phyloP scores from a whole-genome alignment of 2,329 filamentous ascomycete species.

The Rutstroemia sp. region DNA sequence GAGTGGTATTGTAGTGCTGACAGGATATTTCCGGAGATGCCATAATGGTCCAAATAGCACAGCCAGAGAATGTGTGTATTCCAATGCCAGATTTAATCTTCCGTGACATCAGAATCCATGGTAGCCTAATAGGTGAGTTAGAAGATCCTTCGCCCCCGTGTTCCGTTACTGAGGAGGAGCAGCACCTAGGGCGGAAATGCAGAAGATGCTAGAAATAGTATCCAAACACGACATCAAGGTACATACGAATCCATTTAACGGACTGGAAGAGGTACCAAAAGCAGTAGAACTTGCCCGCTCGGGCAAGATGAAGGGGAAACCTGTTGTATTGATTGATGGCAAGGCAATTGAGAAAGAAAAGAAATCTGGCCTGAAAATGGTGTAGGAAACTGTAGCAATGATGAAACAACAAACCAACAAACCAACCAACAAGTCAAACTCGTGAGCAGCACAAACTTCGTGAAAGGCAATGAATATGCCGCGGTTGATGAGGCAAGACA shows the following conservation, averaged over 20 bases:
- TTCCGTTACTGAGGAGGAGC: slow-evolving; percentile 16
- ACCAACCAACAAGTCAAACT: no score
- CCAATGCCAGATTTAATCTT: slow-evolving; percentile 43
- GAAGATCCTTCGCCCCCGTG: neutral
- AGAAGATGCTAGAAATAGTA: slow-evolving; percentile 40
- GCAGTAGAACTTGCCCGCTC: slow-evolving; percentile 42
- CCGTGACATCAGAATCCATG: slow-evolving; percentile 43
- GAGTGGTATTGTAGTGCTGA: neutral
- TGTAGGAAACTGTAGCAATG: neutral
- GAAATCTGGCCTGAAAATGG: slow-evolving; percentile 17
- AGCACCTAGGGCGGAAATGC: slow-evolving; percentile 36
- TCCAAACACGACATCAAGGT: slow-evolving; percentile 40
- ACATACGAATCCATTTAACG: slow-evolving; percentile 43
- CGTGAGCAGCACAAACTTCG: no score
- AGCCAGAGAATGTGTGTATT: slow-evolving; percentile 34
- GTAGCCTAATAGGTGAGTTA: slow-evolving; percentile 32
- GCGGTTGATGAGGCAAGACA: neutral
- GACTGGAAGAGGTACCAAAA: slow-evolving; percentile 43
- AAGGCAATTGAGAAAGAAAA: slow-evolving; percentile 26
- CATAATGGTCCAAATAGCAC: no score
- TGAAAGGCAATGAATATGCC: neutral
- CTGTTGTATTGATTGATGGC: slow-evolving; percentile 43
- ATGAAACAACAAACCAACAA: no score
- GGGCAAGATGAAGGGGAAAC: slow-evolving; percentile 49
- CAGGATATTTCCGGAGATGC: neutral